Base-by-base conservation (phyloP, 768 basidiomycete genomes). In the Mycena galopus region DNA sequence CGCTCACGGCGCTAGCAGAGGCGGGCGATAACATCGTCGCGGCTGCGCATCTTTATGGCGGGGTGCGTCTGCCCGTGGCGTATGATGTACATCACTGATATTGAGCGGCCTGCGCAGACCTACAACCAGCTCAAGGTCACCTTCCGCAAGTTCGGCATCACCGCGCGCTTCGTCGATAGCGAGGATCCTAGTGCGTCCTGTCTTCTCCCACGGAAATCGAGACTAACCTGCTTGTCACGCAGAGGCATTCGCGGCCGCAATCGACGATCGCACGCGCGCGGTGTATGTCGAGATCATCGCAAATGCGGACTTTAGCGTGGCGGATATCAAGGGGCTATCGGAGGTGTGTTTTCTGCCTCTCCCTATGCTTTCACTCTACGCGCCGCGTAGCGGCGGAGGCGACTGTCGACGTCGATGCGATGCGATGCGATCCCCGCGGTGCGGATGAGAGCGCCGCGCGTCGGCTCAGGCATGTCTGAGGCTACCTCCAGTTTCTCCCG, bases 231-330 rank as follows among this genome's bases (percentile, higher is more conserved):
- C 42, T 7, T 17, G 9, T 23, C 8, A 8, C n/a, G 30, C 42
- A 70, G 69, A 32, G 30, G 72, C 27, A 2, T 88, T 89, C 71
- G 82, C 77, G 0, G 80, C 81, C 0, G 86, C 82, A 1, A 90
- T 91, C 59, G 90, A 91, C 71, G 83, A 84, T 17, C 87, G 87
- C 14, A 91, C 91, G 35, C 90, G 87, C 75, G 89, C 86, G 0
- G 77, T 90, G 32, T 90, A 84, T 77, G 82, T 90, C 2, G 90
- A 91, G 78, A 85, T 80, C 56, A 90, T 91, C 42, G 88, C 88
- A 2, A 91, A 91, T 73, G 86, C 89, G 0, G 86, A 87, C 71
- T 88, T 84, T 70, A 85, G 85, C 50, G 81, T 92, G 32, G 78
- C 84, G 0, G 82, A 84, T 35, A 81, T 91, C 10, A 79, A 84